Base-by-base conservation (phyloP, 345 rosid genomes). In the Euphorbia tirucalli region DNA sequence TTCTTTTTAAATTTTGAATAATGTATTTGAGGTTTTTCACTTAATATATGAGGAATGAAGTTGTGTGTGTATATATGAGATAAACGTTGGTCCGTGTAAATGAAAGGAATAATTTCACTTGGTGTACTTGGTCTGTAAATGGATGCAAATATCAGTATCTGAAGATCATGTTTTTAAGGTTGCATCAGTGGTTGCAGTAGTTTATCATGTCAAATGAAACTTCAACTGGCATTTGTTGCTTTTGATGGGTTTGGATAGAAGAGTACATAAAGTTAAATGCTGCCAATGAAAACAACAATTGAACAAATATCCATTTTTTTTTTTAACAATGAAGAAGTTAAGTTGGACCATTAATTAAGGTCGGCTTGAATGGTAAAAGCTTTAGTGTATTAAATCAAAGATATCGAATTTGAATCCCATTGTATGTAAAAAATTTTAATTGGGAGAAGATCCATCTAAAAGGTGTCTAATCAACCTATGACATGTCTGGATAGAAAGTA, bases 31-130 rank as follows among this genome's bases (percentile, higher is more conserved):
- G 16, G 48, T 22, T 27, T 66, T 71, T 58, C 3, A 67, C 25
- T 49, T 77, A 54, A 8, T 60, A 65, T 44, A 35, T 27, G 52
- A 57, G 63, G 72, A 43, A 43, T 57, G 71, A 63, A 48, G 71
- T 1, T 39, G 49, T 70, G 13, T 73, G 68, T 72, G n/a, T n/a
- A n/a, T n/a, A n/a, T n/a, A n/a, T n/a, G n/a, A n/a, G n/a, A 58
- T 31, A 15, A 66, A 22, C 63, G 43, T 27, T 67, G 28, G 57
- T 50, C 30, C 4, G 59, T 71, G 75, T 74, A 79, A 65, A 75
- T 58, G 46, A 41, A 52, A 71, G 64, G 25, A 73, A 37, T 67
- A 46, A 30, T 27, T 78, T 75, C 32, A 54, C 60, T 66, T 69
- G 2, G 15, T 44, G 2, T 44, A 56, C 56, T 48, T 28, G 49